Conservation (phyloP, 805 yeast species). For the Saccharomyces cerevisiae region DNA sequence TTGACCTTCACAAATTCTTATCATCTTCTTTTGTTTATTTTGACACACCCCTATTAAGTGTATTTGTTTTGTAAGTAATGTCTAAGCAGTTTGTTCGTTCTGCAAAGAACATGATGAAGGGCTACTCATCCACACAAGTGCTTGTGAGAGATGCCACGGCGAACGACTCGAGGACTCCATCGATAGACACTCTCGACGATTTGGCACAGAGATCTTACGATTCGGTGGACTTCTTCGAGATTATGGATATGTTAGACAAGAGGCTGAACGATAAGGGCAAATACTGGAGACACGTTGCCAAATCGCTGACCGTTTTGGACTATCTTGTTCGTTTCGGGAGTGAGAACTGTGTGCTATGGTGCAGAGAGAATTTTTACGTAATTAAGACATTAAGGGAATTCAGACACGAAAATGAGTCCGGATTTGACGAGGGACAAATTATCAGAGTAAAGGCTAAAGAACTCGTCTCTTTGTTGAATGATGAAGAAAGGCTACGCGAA, state of each 20-base stretch:
- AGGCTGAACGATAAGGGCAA: conserved; percentile 92
- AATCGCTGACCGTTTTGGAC: conserved; percentile 81
- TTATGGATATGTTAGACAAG: conserved; percentile 90
- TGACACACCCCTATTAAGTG: neutral
- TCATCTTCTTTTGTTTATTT: neutral
- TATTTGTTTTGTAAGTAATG: conserved; percentile 34
- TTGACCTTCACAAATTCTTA: neutral
- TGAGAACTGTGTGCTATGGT: conserved; percentile 86
- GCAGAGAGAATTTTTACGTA: conserved; percentile 77
- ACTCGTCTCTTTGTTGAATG: conserved; percentile 66
- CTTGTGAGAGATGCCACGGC: conserved; percentile 88
- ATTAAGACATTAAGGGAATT: conserved; percentile 88
- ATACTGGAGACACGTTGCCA: conserved; percentile 94
- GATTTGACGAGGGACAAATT: conserved; percentile 79
- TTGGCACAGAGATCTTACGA: conserved; percentile 68
- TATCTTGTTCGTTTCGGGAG: conserved; percentile 79
- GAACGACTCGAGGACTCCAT: conserved; percentile 81
- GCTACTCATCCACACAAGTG: conserved; percentile 79
- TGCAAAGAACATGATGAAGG: conserved; percentile 68
- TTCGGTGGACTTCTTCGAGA: conserved; percentile 67
- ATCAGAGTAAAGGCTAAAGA: conserved; percentile 87
- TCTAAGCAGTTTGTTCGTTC: conserved; percentile 73
- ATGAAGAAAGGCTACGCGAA: conserved; percentile 68
- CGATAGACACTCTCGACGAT: conserved; percentile 73
- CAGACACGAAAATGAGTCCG: conserved; percentile 67